Evolutionary conservation across 345 rosid genomes (phyloP).

Genomic region (Turritis glabra): DNA sequence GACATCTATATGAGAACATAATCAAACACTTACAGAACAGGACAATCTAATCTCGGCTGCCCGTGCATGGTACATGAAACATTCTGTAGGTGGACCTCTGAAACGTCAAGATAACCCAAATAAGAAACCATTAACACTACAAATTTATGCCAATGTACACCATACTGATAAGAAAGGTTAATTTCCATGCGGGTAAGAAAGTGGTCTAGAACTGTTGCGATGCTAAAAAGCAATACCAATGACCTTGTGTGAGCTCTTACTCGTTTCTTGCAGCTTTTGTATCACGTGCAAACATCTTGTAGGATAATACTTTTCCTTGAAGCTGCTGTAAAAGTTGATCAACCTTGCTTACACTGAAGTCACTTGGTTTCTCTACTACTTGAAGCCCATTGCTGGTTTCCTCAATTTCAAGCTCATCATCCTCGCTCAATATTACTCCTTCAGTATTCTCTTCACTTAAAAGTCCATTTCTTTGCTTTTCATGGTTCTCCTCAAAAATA

Average conservation of each 20-base stretch:
- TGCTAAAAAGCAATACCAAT: not conserved
- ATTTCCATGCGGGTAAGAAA: not conserved
- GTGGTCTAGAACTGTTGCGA: not conserved
- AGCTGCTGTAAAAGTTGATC: conserved; percentile 71
- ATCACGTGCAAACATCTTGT: conserved; percentile 92
- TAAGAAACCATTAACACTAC: conserved; percentile 1
- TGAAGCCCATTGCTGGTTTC: conserved; percentile 39
- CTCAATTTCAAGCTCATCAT: conserved; percentile 37
- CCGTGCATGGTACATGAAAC: conserved; percentile 86
- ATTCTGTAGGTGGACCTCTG: conserved; percentile 98
- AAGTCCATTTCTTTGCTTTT: conserved; percentile 38
- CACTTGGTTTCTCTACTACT: conserved; percentile 49
- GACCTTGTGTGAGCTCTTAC: conserved; percentile 50
- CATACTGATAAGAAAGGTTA: not conserved
- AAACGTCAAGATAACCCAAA: conserved; percentile 34
- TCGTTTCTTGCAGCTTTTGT: conserved; percentile 88
- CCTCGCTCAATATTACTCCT: conserved; percentile 13
- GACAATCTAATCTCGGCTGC: conserved; percentile 67
- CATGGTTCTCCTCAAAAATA: conserved; percentile 21
- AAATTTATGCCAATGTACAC: conserved; percentile 10
- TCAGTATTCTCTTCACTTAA: conserved; percentile 33
- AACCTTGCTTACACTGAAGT: conserved; percentile 64
- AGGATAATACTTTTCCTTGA: conserved; percentile 81
- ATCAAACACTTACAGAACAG: conserved; percentile 46
- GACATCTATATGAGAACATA: not conserved